Base-by-base conservation (phyloP, 2,329 filamentous ascomycete species). In the Cercospora zeina region DNA sequence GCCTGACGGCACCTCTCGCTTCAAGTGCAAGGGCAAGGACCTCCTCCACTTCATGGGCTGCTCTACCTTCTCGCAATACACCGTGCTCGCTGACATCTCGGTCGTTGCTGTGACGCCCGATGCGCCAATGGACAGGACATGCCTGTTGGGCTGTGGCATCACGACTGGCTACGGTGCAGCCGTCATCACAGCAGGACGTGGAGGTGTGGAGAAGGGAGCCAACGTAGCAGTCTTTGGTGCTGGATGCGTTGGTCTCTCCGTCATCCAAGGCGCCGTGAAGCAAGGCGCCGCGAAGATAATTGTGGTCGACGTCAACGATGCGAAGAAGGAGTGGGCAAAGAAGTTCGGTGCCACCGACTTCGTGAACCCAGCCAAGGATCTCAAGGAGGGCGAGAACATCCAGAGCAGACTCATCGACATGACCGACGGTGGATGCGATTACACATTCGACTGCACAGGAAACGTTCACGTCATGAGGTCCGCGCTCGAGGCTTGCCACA, bases 1-100 rank as follows among this genome's bases (percentile, higher is more conserved):
- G 93, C 95, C 95, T 62, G 95, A 99, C 78, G 93, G 93, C 72
- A 97, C 93, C 69, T 89, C 89, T 62, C 90, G 95, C 73, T 97
- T 97, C 87, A 91, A 86, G 79, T 92, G 89, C 84, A 95, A 93
- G 79, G 95, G 95, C 78, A 89, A 97, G 81, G 90, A 96, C 72
- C 85, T 99, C 65, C 87, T 97, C 62, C 95, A 97, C 82, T 99
- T 97, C 83, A 99, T 99, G 95, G 95, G 95, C 73, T 96, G 91
- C 61, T 97, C 93, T 37, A 99, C 95, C 71, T 99, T 99, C 84
- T 96, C 91, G 33, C 95, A 99, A 81, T 99, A 96, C 82, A 97
- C 95, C 62, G 95, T 99, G 68, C 91, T 99, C 37, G 93, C 95
- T 77, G 95, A 99, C 78, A 97, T 99, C 80, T 97, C 93, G 54